Evolutionary conservation across 495 filamentous ascomycete species (phyloP).

Genomic region (Daldinia childiae): DNA sequence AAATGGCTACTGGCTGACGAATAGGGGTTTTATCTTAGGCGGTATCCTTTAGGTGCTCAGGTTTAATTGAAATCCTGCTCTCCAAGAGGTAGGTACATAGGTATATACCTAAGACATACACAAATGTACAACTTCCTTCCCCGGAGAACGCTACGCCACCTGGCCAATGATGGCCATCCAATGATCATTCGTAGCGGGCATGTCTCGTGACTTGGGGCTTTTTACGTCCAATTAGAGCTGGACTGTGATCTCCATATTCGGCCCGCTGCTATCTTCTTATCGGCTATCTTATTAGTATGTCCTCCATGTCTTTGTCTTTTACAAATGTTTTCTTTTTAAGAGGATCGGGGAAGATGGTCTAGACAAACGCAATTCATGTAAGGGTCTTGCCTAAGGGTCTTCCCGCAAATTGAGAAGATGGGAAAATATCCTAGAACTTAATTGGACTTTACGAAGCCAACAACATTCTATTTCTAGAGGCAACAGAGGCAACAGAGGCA

Average conservation of each 20-base stretch:
- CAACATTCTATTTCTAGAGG: conserved; percentile 16
- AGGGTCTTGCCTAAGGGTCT: conserved; percentile 10
- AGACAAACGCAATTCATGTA: conserved; percentile 17
- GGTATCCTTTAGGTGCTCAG: not conserved
- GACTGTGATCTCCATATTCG: conserved; percentile 31
- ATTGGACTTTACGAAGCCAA: not conserved
- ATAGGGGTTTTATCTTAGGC: conserved; percentile 14
- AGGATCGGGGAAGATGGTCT: conserved; percentile 28
- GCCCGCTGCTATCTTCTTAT: conserved; percentile 41
- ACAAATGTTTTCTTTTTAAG: conserved; percentile 2
- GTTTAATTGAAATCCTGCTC: conserved; percentile 15
- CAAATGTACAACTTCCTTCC: conserved; percentile 33
- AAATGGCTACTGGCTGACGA: not conserved
- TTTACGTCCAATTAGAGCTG: conserved; percentile 24
- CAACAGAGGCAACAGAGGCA: too few relatives aligned
- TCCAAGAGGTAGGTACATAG: conserved; percentile 12
- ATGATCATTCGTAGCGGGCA: conserved; percentile 7
- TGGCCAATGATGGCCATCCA: conserved; percentile 19
- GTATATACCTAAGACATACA: too few relatives aligned
- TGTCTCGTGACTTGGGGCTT: conserved; percentile 15
- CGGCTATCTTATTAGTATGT: conserved; percentile 21
- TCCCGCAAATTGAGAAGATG: not conserved
- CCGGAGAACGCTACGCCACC: conserved; percentile 23
- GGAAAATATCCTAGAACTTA: not conserved
- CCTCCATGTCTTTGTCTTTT: not conserved